A percentile compares a stretch with the other conserved stretches of the same genome.
These are phyloP conservation scores for Euphrasia arctica DNA, from an alignment of 305 asterid genomes.

Conservation along the genomic window DNA sequence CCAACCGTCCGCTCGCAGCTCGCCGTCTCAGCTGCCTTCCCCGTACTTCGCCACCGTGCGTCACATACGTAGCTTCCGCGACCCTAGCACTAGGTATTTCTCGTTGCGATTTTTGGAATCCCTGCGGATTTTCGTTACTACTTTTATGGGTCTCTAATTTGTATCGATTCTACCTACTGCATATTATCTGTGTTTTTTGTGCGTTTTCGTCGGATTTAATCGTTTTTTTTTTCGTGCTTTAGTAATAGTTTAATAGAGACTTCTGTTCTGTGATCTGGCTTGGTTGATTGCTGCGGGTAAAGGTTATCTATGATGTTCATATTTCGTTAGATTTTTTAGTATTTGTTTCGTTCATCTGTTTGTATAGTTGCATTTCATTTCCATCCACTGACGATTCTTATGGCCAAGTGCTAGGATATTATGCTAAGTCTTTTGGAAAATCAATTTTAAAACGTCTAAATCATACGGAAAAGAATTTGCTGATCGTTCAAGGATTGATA, in stretches of 20 bases:
- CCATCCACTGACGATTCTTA: background rate
- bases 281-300: constrained; percentile 5
- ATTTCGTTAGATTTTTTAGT: background rate
- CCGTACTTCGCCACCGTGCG: constrained; percentile 26
- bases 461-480: background rate
- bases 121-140: background rate
- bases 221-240: constrained; percentile 10
- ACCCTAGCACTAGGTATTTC: constrained; percentile 28
- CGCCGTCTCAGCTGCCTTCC: background rate
- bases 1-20: background rate
- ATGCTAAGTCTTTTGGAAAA: background rate
- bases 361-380: background rate
- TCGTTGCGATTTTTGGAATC: background rate
- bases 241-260: background rate
- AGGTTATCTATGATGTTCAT: background rate
- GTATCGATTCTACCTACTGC: background rate
- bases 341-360: background rate
- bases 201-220: background rate
- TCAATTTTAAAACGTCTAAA: background rate
- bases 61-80: constrained; percentile 27
- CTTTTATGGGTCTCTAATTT: background rate
- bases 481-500: background rate
- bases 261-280: background rate
- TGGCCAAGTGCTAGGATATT: background rate
- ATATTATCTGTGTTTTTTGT: background rate